phyloP scores from a whole-genome alignment of 2,329 filamentous ascomycete genomes.

The Beauveria sp. region DNA sequence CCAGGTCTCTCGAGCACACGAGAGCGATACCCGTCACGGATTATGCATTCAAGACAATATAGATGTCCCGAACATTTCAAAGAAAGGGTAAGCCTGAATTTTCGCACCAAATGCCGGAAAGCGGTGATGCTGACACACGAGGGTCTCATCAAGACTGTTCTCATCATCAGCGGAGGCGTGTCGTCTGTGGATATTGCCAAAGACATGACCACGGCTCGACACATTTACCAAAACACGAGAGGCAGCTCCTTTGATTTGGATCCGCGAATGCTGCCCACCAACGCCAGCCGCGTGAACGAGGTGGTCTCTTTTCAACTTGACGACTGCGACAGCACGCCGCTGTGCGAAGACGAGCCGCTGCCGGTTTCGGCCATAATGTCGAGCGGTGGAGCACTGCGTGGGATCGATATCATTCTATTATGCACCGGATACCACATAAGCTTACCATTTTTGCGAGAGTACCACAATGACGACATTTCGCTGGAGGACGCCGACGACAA shows the following conservation, averaged over 20 bases:
- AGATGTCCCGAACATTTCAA: neutral
- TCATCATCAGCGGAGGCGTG: conserved; percentile 46
- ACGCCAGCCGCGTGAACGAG: conserved; percentile 43
- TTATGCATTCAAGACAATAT: neutral
- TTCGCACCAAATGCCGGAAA: too few species aligned
- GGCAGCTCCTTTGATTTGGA: conserved; percentile 52
- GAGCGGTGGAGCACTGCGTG: conserved; percentile 42
- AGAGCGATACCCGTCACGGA: conserved; percentile 16
- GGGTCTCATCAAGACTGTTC: conserved; percentile 45
- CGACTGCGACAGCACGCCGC: neutral
- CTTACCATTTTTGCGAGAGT: conserved; percentile 51
- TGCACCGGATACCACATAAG: conserved; percentile 36
- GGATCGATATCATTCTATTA: conserved; percentile 38
- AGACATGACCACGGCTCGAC: conserved; percentile 30
- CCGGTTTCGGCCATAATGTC: conserved; percentile 44
- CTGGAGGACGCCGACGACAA: conserved; percentile 41
- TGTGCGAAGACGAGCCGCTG: conserved; percentile 29
- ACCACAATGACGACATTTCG: conserved; percentile 31
- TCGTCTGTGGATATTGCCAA: conserved; percentile 36
- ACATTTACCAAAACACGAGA: conserved; percentile 45
- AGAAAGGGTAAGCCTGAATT: neutral
- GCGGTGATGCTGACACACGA: conserved; percentile 32
- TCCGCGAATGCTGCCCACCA: conserved; percentile 43
- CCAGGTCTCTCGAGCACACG: conserved; percentile 57
- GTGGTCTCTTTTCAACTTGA: conserved; percentile 38